Evolutionary conservation across 2,329 filamentous ascomycete species (phyloP), one percentile per base, ranked within the genome.

Genomic region (Claviceps sp.): DNA sequence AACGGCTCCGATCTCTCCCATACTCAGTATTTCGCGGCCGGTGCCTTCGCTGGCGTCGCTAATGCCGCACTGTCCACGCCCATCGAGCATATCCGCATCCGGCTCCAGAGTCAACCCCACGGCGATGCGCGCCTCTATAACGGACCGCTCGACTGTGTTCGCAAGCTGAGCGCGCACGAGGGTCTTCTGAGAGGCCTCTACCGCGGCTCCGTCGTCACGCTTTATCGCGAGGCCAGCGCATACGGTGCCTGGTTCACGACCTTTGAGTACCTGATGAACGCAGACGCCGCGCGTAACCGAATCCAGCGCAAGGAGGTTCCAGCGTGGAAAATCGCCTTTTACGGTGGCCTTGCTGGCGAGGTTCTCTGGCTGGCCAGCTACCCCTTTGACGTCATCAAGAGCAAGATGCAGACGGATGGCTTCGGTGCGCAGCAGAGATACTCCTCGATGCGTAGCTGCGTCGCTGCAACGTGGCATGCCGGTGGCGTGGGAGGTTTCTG

Each of bases 331-430:
- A 81, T 98, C 48, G 93, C 93, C 13, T 72, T 88, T 13, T 98
- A 97, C 67, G 93, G 93, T 57, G 93, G 93, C 45, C 69, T 98
- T 42, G 93, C 93, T 0, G 93, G 93, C 60, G 93, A 98, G 75
- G 88, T 83, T 50, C 78, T 98, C 53, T 98, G 93, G 93, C 73
- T 98, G 52, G 78, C 78, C 38, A 95, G 89, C 64, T 98, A 98
- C 71, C 93, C 93, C 22, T 85, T 98, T 58, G 93, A 98, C 70
- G 91, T 98, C 30, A 72, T 98, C 70, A 98, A 98, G 85, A 95
- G 89, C 71, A 97, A 95, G 80, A 96, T 97, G 91, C 93, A 98
- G 78, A 95, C 85, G 54, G 93, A 98, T 70, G 90, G 87, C 0
- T 93, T 96, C 65, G 89, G 87, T 4, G 55, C 67, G 48, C 71